These are phyloP conservation scores for Botrytis fabae DNA, from an alignment of 2,329 filamentous ascomycete genomes.

Conservation along the genomic window DNA sequence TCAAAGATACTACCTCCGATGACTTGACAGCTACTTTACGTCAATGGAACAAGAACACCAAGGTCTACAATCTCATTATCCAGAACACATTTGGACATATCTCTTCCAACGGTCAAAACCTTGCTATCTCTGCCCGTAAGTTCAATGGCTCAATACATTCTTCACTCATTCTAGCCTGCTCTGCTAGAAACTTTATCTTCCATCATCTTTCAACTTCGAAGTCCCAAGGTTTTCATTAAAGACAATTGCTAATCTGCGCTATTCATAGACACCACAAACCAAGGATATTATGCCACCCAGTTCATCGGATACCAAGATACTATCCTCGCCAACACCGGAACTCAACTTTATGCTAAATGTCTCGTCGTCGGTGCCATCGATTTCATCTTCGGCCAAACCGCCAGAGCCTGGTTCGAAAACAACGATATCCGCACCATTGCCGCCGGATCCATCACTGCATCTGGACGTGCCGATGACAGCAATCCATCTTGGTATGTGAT, in stretches of 20 bases:
- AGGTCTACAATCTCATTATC: conserved; percentile 61
- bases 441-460: conserved; percentile 49
- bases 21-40: conserved; percentile 39
- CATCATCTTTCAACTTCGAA: conserved; percentile 45
- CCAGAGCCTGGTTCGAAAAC: conserved; percentile 53
- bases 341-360: conserved; percentile 56
- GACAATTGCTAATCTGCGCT: conserved; percentile 55
- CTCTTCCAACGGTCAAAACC: conserved; percentile 49
- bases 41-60: conserved; percentile 48
- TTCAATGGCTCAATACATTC: background rate
- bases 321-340: conserved; percentile 50
- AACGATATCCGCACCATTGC: conserved; percentile 47
- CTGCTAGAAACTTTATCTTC: background rate
- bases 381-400: conserved; percentile 58
- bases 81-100: conserved; percentile 34
- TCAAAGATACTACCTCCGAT: conserved; percentile 47
- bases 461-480: conserved; percentile 43
- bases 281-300: conserved; percentile 57
- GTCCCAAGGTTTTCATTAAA: conserved; percentile 25
- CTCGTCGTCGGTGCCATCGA: conserved; percentile 59
- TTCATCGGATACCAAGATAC: conserved; percentile 60
- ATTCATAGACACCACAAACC: conserved; percentile 50
- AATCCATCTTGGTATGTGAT: conserved; percentile 54
- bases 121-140: conserved; percentile 51
- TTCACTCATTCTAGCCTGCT: background rate